phyloP scores from a whole-genome alignment of 2,329 filamentous ascomycete species.

The Aspergillus fructus region DNA sequence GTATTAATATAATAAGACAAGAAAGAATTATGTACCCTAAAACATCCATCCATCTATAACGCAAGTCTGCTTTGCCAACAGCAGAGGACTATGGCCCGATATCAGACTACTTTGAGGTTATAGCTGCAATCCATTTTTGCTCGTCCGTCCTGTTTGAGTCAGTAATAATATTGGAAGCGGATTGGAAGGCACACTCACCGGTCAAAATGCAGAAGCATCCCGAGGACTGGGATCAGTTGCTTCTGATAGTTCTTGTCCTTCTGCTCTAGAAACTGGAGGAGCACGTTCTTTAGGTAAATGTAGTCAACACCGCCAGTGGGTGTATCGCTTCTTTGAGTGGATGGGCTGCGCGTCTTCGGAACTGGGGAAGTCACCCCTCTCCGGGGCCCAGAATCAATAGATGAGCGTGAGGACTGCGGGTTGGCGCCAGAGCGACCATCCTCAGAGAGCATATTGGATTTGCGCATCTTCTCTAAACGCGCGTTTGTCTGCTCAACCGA shows the following conservation, averaged over 20 bases:
- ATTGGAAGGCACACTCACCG: conserved; percentile 43
- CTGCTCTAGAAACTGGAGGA: conserved; percentile 66
- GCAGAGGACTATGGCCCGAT: background rate
- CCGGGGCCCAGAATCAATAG: conserved; percentile 54
- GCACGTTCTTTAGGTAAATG: conserved; percentile 66
- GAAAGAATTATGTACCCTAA: conserved; percentile 16
- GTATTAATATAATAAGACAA: conserved; percentile 13
- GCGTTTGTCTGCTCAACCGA: conserved; percentile 75
- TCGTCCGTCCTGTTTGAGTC: conserved; percentile 62
- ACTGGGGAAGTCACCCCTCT: conserved; percentile 50
- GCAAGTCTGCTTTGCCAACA: background rate
- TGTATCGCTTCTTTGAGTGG: conserved; percentile 37
- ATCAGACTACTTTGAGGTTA: conserved; percentile 52
- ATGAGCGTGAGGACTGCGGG: conserved; percentile 56
- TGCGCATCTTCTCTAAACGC: conserved; percentile 76
- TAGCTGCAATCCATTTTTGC: conserved; percentile 80
- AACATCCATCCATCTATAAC: conserved; percentile 13
- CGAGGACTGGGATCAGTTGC: conserved; percentile 64
- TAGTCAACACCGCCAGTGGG: conserved; percentile 52
- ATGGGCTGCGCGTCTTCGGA: conserved; percentile 36
- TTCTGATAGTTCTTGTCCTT: conserved; percentile 67
- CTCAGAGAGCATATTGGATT: conserved; percentile 59
- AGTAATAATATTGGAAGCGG: conserved; percentile 10
- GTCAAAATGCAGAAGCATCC: conserved; percentile 66
- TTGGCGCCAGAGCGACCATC: conserved; percentile 54